phyloP scores from a whole-genome alignment of 306 rosid species.

The Prinsepia uniflora region DNA sequence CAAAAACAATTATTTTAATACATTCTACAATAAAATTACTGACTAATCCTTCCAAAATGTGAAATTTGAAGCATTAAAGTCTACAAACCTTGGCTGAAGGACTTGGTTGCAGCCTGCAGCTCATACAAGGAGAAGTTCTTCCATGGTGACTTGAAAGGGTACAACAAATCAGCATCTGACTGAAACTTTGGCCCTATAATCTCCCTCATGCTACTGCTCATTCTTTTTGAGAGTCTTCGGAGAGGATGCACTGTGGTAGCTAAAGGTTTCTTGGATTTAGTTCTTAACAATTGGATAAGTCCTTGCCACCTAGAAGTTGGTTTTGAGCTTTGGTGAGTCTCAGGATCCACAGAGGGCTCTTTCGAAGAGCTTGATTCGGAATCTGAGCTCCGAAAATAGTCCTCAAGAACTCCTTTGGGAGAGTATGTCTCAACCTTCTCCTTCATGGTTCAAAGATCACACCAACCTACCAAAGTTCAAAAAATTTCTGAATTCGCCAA shows the following conservation, averaged over 20 bases:
- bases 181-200: conserved; percentile 39
- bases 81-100: conserved; percentile 62
- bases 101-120: conserved; percentile 63
- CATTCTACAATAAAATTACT: conserved; percentile 11
- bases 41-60: neutral
- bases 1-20: neutral
- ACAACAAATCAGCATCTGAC: conserved; percentile 33
- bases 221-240: conserved; percentile 50
- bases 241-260: conserved; percentile 57
- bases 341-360: conserved; percentile 38
- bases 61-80: neutral
- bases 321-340: conserved; percentile 36
- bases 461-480: conserved; percentile 23
- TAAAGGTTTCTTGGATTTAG: conserved; percentile 47
- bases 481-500: neutral
- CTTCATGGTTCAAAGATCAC: conserved; percentile 41
- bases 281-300: conserved; percentile 45
- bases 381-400: conserved; percentile 75
- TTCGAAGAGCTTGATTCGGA: conserved; percentile 70
- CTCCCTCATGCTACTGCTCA: conserved; percentile 71
- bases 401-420: conserved; percentile 81
- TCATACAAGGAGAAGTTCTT: conserved; percentile 67
- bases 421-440: conserved; percentile 56
- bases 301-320: conserved; percentile 46
- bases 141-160: conserved; percentile 61